Evolutionary conservation across 129 eudicot species (phyloP).

Genomic region (Helichrysum umbraculigerum): DNA sequence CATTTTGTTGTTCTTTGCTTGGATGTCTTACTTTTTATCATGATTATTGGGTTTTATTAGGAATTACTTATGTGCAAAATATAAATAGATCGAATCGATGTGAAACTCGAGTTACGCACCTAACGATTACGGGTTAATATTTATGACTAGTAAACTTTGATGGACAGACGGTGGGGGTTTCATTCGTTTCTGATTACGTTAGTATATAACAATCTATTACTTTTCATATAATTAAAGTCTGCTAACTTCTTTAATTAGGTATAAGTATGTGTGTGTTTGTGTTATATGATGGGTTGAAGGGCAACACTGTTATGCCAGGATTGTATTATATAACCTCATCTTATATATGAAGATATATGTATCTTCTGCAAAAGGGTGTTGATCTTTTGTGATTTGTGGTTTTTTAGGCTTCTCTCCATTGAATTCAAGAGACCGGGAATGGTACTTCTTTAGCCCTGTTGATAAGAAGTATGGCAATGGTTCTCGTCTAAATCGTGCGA

Average conservation of each 20-base stretch:
- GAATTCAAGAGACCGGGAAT: slow-evolving; percentile 67
- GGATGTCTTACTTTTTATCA: no score
- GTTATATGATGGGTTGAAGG: neutral
- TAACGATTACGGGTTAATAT: no score
- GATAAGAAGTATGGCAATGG: slow-evolving; percentile 70
- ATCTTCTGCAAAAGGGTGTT: no score
- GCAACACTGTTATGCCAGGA: neutral
- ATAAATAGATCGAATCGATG: no score
- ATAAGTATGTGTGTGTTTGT: neutral
- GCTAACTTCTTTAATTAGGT: neutral
- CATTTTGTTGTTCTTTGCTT: no score
- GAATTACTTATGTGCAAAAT: no score
- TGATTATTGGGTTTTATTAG: no score
- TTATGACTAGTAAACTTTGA: no score
- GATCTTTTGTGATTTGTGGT: neutral
- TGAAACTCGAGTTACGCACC: no score
- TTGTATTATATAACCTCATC: neutral
- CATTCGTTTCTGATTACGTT: neutral
- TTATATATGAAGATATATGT: neutral
- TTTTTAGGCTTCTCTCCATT: slow-evolving; percentile 52
- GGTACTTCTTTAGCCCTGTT: slow-evolving; percentile 77
- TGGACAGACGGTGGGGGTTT: neutral
- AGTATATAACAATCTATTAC: neutral
- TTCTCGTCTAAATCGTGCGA: slow-evolving; percentile 72
- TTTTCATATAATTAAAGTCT: neutral